Percentiles rank a stretch among this genome's conserved stretches.
Evolutionary conservation across 2,329 filamentous ascomycete species (phyloP).

Genomic region (Sporothrix curviconia): DNA sequence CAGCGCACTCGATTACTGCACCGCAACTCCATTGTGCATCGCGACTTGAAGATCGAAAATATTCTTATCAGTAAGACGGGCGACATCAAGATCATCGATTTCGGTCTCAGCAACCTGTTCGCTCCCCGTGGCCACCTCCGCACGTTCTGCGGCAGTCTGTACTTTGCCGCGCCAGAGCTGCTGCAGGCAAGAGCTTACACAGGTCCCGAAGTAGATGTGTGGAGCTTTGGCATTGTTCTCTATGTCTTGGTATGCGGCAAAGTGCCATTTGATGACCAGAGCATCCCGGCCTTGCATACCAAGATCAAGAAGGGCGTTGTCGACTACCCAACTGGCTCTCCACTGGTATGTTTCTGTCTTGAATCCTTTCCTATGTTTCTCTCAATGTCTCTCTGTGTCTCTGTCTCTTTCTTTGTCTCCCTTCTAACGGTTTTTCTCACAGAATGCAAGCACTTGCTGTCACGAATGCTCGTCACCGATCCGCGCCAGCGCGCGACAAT

Average conservation of each 20-base stretch:
- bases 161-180: constrained; percentile 93
- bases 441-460: constrained; percentile 93
- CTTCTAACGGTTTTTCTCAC: constrained; percentile 6
- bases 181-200: constrained; percentile 91
- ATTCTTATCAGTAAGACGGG: constrained; percentile 98
- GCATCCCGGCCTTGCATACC: constrained; percentile 94
- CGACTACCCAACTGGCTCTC: constrained; percentile 94
- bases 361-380: neutral
- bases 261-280: constrained; percentile 97
- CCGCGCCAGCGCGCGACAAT: constrained; percentile 80
- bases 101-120: constrained; percentile 94
- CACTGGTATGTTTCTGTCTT: constrained; percentile 54
- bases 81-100: constrained; percentile 99
- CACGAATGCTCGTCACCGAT: constrained; percentile 92
- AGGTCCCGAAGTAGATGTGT: constrained; percentile 92
- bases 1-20: constrained; percentile 97
- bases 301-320: constrained; percentile 98
- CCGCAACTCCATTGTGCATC: constrained; percentile 94
- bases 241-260: constrained; percentile 97
- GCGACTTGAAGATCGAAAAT: constrained; percentile 97
- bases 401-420: neutral
- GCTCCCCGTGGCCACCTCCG: constrained; percentile 78
- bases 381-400: neutral
- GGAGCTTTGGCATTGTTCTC: constrained; percentile 97
- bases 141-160: constrained; percentile 95